Conservation (phyloP, 2,329 filamentous ascomycete genomes). For the Phoma sp. region DNA sequence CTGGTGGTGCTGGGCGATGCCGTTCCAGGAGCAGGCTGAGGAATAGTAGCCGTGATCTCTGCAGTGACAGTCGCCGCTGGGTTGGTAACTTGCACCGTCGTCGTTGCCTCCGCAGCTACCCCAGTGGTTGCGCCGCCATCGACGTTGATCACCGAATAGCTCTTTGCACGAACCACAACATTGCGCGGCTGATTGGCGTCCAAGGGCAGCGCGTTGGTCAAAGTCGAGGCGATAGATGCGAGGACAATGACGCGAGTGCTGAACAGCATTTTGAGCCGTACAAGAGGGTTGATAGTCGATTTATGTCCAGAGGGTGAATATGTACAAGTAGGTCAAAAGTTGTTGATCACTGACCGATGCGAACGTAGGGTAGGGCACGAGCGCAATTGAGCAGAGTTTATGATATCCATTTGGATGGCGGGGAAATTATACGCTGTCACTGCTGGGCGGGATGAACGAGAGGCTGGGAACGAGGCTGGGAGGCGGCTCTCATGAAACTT, state of each 20-base stretch:
- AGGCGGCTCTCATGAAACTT: background rate
- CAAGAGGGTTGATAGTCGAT: slow-evolving; percentile 6
- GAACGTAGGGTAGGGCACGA: slow-evolving; percentile 1
- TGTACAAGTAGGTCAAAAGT: background rate
- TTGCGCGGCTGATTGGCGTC: slow-evolving; percentile 24
- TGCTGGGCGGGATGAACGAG: slow-evolving; percentile 8
- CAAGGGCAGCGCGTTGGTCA: slow-evolving; percentile 35
- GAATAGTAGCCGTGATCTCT: slow-evolving; percentile 31
- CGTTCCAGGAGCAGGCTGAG: slow-evolving; percentile 18
- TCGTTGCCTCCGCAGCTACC: slow-evolving; percentile 28
- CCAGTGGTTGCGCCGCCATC: slow-evolving; percentile 42
- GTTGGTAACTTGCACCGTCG: slow-evolving; percentile 34
- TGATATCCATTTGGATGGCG: slow-evolving; percentile 11
- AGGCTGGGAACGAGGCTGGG: slow-evolving; percentile 14
- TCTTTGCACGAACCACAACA: slow-evolving; percentile 36
- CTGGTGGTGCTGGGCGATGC: slow-evolving; percentile 23
- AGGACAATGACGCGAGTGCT: slow-evolving; percentile 27
- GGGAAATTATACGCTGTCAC: slow-evolving; percentile 6
- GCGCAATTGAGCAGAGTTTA: slow-evolving; percentile 13
- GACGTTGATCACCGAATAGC: slow-evolving; percentile 49
- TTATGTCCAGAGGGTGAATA: background rate
- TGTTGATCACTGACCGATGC: slow-evolving; percentile 4
- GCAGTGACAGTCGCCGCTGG: slow-evolving; percentile 32
- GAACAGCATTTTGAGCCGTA: slow-evolving; percentile 36
- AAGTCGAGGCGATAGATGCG: slow-evolving; percentile 28